These are phyloP conservation scores for Backusella psychrophila DNA, from an alignment of 192 early-diverging fungal species.

Conservation along the genomic window DNA sequence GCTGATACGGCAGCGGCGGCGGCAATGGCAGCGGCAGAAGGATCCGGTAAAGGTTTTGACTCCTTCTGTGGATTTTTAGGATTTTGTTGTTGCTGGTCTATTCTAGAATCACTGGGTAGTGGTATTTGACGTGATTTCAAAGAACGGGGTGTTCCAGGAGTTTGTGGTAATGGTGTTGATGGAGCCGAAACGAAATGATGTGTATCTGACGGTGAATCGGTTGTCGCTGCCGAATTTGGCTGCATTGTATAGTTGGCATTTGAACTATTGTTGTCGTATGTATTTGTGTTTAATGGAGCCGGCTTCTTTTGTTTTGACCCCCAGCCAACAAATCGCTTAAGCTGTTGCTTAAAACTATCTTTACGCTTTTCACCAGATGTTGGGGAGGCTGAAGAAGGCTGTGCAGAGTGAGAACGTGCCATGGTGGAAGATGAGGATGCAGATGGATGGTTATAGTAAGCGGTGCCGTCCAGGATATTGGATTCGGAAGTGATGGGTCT, in stretches of 20 bases:
- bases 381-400: neutral
- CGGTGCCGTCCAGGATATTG: constrained; percentile 2
- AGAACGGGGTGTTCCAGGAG: constrained; percentile 21
- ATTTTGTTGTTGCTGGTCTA: neutral
- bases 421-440: constrained; percentile 8
- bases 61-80: neutral
- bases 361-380: neutral
- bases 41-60: neutral
- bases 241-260: neutral
- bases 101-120: neutral
- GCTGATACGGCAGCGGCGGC: neutral
- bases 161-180: constrained; percentile 4
- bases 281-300: neutral
- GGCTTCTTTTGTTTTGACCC: constrained; percentile 13
- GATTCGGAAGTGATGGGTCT: neutral
- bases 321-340: constrained; percentile 20
- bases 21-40: neutral
- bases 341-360: constrained; percentile 14
- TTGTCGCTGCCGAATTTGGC: neutral
- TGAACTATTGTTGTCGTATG: neutral
- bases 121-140: constrained; percentile 8
- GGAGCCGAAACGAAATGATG: constrained; percentile 6
- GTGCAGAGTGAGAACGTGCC: constrained; percentile 12
- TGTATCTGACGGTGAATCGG: constrained; percentile 12
- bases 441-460: neutral